Evolutionary conservation across 257 asterid genomes (phyloP).

Genomic region (Nicotiana tomentosiformis): DNA sequence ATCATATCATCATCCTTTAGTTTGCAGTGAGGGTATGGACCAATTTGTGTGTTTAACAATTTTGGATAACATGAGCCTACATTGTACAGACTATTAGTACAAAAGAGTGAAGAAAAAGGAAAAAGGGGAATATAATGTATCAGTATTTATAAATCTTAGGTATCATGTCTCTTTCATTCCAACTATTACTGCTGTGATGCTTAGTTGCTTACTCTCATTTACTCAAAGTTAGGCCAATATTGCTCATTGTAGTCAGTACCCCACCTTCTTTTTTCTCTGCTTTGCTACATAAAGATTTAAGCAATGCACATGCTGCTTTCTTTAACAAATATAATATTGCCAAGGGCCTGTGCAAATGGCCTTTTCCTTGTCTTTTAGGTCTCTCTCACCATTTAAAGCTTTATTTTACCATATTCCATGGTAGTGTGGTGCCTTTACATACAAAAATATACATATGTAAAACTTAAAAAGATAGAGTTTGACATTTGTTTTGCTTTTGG

Average conservation of each 20-base stretch:
- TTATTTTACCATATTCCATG: too few species aligned
- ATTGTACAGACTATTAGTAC: neutral
- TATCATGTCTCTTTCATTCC: slow-evolving; percentile 52
- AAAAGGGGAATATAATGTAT: slow-evolving; percentile 25
- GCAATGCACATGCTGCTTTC: neutral
- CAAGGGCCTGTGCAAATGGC: neutral
- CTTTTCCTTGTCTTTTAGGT: neutral
- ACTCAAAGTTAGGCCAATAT: neutral
- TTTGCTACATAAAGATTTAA: neutral
- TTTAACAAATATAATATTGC: neutral
- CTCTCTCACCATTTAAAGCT: neutral
- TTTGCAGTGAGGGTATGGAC: neutral
- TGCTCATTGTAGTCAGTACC: neutral
- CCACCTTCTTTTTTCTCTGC: neutral
- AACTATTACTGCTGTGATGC: slow-evolving; percentile 18
- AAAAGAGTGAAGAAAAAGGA: neutral
- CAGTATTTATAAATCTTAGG: slow-evolving; percentile 34
- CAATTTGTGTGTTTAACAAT: neutral
- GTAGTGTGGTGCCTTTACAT: neutral
- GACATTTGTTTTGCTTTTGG: too few species aligned
- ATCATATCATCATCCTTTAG: neutral
- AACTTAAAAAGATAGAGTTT: too few species aligned
- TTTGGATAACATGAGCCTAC: neutral
- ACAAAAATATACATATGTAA: too few species aligned
- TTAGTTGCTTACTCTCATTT: neutral